These are phyloP conservation scores for Talaromyces liani DNA, from an alignment of 495 filamentous ascomycete genomes.

Conservation along the genomic window DNA sequence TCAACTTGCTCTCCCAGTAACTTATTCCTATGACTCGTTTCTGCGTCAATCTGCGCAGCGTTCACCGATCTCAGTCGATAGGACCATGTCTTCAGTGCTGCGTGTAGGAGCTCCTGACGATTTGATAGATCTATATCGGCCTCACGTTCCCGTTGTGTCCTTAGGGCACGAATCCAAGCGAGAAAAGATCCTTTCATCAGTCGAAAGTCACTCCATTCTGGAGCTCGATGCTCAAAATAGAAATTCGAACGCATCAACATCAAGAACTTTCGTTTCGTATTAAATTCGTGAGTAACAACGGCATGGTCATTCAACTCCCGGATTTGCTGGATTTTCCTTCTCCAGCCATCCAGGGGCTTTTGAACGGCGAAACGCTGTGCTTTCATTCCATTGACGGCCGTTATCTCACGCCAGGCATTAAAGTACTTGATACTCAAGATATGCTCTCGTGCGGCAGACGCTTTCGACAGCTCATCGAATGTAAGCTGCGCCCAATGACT, in stretches of 20 bases:
- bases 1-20: slow-evolving; percentile 34
- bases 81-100: slow-evolving; percentile 26
- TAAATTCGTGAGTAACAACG: slow-evolving; percentile 32
- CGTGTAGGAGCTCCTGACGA: slow-evolving; percentile 18
- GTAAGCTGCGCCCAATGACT: slow-evolving; percentile 63
- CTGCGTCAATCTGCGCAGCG: slow-evolving; percentile 24
- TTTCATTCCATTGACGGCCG: slow-evolving; percentile 61
- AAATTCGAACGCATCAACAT: slow-evolving; percentile 30
- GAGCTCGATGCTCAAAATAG: slow-evolving; percentile 48
- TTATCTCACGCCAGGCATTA: slow-evolving; percentile 69
- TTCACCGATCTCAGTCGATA: slow-evolving; percentile 22
- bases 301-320: slow-evolving; percentile 32
- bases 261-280: slow-evolving; percentile 17
- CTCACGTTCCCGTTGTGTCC: slow-evolving; percentile 34
- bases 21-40: slow-evolving; percentile 21
- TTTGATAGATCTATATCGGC: slow-evolving; percentile 30
- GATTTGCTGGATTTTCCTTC: slow-evolving; percentile 28
- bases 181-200: slow-evolving; percentile 40
- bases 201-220: slow-evolving; percentile 40
- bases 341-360: slow-evolving; percentile 52
- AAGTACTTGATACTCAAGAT: slow-evolving; percentile 67
- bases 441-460: slow-evolving; percentile 55
- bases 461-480: slow-evolving; percentile 51
- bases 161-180: slow-evolving; percentile 37
- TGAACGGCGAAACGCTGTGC: slow-evolving; percentile 52